Evolutionary conservation across 345 rosid species (phyloP).

Genomic region (Pseudoturritis turrita): DNA sequence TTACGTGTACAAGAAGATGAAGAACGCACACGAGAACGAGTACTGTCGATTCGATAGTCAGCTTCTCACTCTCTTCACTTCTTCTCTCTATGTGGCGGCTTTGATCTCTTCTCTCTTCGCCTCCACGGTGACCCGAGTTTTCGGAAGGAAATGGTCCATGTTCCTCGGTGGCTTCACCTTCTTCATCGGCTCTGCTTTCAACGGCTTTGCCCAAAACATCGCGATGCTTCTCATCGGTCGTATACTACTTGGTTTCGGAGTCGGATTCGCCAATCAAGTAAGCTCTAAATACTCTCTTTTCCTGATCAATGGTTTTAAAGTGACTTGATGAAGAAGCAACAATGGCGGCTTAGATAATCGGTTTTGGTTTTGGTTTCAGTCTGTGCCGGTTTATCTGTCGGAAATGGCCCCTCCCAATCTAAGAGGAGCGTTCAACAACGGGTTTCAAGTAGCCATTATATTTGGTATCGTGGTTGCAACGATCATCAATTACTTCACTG

Average conservation of each 20-base stretch:
- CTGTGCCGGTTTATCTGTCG: constrained; percentile 72
- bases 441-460: constrained; percentile 74
- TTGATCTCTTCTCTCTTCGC: constrained; percentile 63
- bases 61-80: constrained; percentile 64
- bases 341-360: background rate
- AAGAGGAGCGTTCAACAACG: constrained; percentile 78
- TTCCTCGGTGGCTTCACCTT: constrained; percentile 54
- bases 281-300: background rate
- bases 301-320: background rate
- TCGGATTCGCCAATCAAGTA: constrained; percentile 91
- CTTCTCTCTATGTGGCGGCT: constrained; percentile 76
- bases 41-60: constrained; percentile 77
- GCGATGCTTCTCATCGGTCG: constrained; percentile 62
- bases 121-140: constrained; percentile 45
- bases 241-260: constrained; percentile 68
- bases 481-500: constrained; percentile 58
- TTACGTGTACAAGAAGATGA: constrained; percentile 34
- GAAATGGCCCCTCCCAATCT: constrained; percentile 79
- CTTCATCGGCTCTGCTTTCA: constrained; percentile 55
- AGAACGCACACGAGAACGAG: constrained; percentile 35
- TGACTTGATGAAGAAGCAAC: background rate
- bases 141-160: constrained; percentile 73
- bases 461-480: constrained; percentile 65
- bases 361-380: constrained; percentile 30
- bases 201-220: constrained; percentile 50